phyloP scores from a whole-genome alignment of 345 rosid species.

The Raphanus raphanistrum region DNA sequence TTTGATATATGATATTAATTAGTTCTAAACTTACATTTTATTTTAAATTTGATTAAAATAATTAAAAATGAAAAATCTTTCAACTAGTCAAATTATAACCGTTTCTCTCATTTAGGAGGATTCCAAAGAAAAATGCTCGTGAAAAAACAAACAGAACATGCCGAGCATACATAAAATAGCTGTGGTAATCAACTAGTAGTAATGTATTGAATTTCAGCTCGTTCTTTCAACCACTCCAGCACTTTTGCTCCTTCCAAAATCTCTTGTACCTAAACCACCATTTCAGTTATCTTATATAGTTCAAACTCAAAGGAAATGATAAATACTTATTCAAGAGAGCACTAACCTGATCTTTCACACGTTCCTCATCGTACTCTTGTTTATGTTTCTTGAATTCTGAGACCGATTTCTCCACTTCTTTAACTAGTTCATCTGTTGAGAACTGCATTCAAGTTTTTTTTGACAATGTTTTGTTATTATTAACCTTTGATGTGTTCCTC shows the following conservation, averaged over 20 bases:
- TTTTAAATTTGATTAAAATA: no score
- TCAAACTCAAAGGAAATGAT: slow-evolving; percentile 8
- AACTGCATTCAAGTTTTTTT: slow-evolving; percentile 51
- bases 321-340: slow-evolving; percentile 5
- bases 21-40: no score
- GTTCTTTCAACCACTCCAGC: slow-evolving; percentile 90
- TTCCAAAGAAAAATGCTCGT: no score
- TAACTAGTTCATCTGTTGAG: slow-evolving; percentile 78
- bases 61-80: no score
- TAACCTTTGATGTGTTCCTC: not conserved
- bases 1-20: no score
- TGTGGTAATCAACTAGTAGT: slow-evolving; percentile 13
- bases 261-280: slow-evolving; percentile 71
- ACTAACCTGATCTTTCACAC: slow-evolving; percentile 75
- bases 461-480: slow-evolving; percentile 26
- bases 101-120: no score
- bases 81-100: no score
- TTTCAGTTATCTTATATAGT: slow-evolving; percentile 9
- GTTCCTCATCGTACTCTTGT: slow-evolving; percentile 86
- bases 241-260: slow-evolving; percentile 92
- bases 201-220: slow-evolving; percentile 64
- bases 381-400: slow-evolving; percentile 78
- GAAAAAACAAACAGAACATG: no score
- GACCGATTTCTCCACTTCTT: slow-evolving; percentile 78
- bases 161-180: no score